phyloP scores from a whole-genome alignment of 2,329 filamentous ascomycete species.

The Chaetomium strumarium region DNA sequence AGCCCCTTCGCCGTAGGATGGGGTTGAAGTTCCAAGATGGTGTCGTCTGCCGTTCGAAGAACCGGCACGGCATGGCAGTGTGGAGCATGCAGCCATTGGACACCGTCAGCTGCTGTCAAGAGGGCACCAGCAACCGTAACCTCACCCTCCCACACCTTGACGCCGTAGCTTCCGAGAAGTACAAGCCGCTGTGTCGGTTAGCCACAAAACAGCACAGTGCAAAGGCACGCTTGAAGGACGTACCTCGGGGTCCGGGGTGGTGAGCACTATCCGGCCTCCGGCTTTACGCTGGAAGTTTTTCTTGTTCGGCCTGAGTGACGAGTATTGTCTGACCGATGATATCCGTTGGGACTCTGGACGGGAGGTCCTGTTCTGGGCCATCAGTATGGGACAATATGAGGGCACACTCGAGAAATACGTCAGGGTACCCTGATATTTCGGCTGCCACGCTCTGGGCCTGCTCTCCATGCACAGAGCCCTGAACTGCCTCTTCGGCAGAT shows the following conservation, averaged over 20 bases:
- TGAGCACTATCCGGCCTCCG: slow-evolving; percentile 38
- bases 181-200: slow-evolving; percentile 48
- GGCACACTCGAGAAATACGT: not conserved
- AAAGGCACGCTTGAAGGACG: not conserved
- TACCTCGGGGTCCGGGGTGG: slow-evolving; percentile 46
- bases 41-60: slow-evolving; percentile 48
- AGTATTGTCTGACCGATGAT: slow-evolving; percentile 31
- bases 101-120: slow-evolving; percentile 42
- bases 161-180: slow-evolving; percentile 61
- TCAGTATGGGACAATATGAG: not conserved
- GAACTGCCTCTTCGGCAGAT: not conserved
- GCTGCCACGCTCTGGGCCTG: not conserved
- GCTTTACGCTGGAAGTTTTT: slow-evolving; percentile 37
- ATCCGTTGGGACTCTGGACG: slow-evolving; percentile 5
- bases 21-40: slow-evolving; percentile 50
- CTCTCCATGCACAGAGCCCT: not conserved
- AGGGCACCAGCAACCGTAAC: slow-evolving; percentile 61
- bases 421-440: slow-evolving; percentile 10
- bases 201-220: not conserved
- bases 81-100: slow-evolving; percentile 58
- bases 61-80: slow-evolving; percentile 65
- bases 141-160: slow-evolving; percentile 56
- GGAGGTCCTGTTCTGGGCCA: slow-evolving; percentile 1
- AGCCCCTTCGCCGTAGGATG: slow-evolving; percentile 45
- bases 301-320: slow-evolving; percentile 42